These are phyloP conservation scores for Vaccinium corymbosum DNA, from an alignment of 148 eudicot species.

Conservation along the genomic window DNA sequence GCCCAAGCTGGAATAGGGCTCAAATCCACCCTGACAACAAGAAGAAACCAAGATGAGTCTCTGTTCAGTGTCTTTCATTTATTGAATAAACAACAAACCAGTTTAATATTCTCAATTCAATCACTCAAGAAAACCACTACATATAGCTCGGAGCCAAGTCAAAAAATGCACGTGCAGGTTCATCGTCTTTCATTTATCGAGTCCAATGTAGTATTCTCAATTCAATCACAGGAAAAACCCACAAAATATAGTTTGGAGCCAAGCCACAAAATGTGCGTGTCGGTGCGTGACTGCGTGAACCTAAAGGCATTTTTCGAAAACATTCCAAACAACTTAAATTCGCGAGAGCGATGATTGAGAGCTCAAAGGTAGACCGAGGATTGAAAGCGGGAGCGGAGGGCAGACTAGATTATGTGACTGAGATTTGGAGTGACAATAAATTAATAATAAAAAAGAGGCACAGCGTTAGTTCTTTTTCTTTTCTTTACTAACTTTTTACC, in stretches of 20 bases:
- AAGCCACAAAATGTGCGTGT: background rate
- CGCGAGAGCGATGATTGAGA: background rate
- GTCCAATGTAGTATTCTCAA: background rate
- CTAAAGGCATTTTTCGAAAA: too few species aligned
- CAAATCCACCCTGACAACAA: slow-evolving; percentile 65
- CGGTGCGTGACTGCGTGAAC: background rate
- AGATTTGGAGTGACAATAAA: background rate
- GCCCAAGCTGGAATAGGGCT: slow-evolving; percentile 79
- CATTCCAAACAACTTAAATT: background rate
- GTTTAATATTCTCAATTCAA: background rate
- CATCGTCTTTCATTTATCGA: background rate
- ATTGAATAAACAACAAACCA: background rate
- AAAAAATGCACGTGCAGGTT: background rate
- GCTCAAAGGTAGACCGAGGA: background rate
- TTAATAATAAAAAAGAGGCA: background rate
- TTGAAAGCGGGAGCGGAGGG: background rate
- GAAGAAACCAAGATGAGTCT: slow-evolving; percentile 4
- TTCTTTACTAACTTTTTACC: background rate
- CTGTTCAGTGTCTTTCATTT: background rate
- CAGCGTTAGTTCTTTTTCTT: background rate
- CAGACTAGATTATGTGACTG: background rate
- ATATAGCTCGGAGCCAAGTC: background rate
- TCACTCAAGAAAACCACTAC: background rate
- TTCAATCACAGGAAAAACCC: background rate
- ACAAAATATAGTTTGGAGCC: background rate